These are phyloP conservation scores for Cladorrhinum sp. DNA, from an alignment of 2,329 filamentous ascomycete genomes.

Conservation along the genomic window DNA sequence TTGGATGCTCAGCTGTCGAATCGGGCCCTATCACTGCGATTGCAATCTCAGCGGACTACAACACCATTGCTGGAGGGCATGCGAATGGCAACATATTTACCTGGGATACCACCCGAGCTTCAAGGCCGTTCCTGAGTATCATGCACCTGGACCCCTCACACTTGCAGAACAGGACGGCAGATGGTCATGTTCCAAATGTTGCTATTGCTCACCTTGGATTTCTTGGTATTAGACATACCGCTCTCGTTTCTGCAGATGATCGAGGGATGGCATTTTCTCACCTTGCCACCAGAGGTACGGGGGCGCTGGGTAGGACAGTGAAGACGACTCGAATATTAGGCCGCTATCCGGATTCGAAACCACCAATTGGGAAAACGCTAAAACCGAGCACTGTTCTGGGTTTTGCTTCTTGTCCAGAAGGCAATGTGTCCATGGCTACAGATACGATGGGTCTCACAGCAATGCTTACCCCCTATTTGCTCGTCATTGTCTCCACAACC, in stretches of 20 bases:
- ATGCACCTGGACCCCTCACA: constrained; percentile 68
- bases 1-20: constrained; percentile 65
- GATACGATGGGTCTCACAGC: constrained; percentile 89
- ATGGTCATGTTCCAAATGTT: constrained; percentile 78
- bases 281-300: constrained; percentile 85
- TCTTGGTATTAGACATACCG: constrained; percentile 87
- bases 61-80: constrained; percentile 87
- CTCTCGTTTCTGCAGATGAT: constrained; percentile 91
- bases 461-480: constrained; percentile 89
- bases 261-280: constrained; percentile 98
- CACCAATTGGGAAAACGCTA: constrained; percentile 61
- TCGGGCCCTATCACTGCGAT: constrained; percentile 83
- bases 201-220: constrained; percentile 91
- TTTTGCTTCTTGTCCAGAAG: constrained; percentile 84
- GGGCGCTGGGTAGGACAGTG: constrained; percentile 77
- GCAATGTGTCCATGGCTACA: constrained; percentile 87
- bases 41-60: constrained; percentile 89
- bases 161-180: constrained; percentile 61
- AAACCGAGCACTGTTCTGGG: constrained; percentile 95
- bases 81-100: constrained; percentile 90
- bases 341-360: constrained; percentile 73
- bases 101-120: constrained; percentile 84
- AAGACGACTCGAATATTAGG: constrained; percentile 90
- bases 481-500: constrained; percentile 96
- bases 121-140: constrained; percentile 85